A percentile compares a stretch with the other conserved stretches of the same genome.
Conservation (phyloP, 257 asterid species). For the Ocimum tenuiflorum region DNA sequence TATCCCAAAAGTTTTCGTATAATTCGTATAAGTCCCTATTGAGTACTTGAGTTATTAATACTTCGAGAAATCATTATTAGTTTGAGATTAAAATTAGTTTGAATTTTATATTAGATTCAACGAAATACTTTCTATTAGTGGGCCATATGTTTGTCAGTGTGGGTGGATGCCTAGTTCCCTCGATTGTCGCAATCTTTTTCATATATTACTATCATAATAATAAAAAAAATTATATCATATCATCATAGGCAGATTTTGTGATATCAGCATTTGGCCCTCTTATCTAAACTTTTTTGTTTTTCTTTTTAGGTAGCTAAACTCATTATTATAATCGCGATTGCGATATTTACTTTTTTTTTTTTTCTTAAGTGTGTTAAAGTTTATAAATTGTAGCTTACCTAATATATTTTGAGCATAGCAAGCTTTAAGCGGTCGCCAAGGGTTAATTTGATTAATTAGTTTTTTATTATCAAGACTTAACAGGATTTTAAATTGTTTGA, state of each 20-base stretch:
- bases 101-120: background rate
- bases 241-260: conserved; percentile 13
- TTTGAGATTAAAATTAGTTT: too few relatives aligned
- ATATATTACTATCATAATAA: background rate
- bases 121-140: conserved; percentile 14
- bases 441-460: too few relatives aligned
- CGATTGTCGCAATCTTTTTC: background rate
- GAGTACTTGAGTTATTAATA: too few relatives aligned
- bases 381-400: background rate
- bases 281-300: background rate
- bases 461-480: too few relatives aligned
- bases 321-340: conserved; percentile 2
- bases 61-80: too few relatives aligned
- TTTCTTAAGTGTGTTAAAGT: background rate
- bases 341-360: background rate
- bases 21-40: too few relatives aligned
- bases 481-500: too few relatives aligned
- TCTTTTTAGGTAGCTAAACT: background rate
- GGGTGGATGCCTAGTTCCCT: conserved; percentile 14
- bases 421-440: too few relatives aligned
- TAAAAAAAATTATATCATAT: background rate
- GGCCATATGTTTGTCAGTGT: conserved; percentile 9
- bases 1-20: too few relatives aligned
- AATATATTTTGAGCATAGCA: background rate
- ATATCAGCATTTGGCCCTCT: conserved; percentile 13